These are phyloP conservation scores for Rhipidocladum racemiflorum DNA, from an alignment of 176 grass and related monocot species.

Conservation along the genomic window DNA sequence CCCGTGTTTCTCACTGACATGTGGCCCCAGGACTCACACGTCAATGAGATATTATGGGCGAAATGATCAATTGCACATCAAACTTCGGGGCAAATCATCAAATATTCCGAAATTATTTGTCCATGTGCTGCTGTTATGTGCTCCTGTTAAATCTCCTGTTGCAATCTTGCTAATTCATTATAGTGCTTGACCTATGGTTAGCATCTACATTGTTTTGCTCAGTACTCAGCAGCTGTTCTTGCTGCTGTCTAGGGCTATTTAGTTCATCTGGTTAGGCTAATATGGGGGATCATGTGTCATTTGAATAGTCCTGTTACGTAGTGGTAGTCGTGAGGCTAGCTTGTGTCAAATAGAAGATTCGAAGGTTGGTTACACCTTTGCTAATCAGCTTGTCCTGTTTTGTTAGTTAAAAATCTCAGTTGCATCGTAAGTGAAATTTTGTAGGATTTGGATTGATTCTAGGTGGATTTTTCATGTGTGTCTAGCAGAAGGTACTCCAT, in stretches of 20 bases:
- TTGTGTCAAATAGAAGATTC: neutral
- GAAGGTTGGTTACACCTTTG: neutral
- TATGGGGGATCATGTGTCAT: neutral
- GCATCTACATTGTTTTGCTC: neutral
- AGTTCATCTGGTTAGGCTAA: neutral
- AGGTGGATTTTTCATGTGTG: neutral
- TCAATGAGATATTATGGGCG: too few species aligned
- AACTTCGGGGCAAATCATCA: too few species aligned
- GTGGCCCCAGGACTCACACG: too few species aligned
- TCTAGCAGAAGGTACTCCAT: neutral
- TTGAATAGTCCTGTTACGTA: neutral
- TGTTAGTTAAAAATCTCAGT: neutral
- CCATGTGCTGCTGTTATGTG: slow-evolving; percentile 8
- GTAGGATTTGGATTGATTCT: slow-evolving; percentile 2
- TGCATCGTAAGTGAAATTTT: neutral
- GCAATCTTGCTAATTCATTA: neutral
- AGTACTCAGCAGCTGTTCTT: neutral
- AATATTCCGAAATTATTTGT: too few species aligned
- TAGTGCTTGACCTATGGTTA: slow-evolving; percentile 8
- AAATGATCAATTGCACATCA: too few species aligned
- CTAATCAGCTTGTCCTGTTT: neutral
- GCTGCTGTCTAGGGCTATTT: neutral
- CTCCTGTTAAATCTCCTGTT: neutral
- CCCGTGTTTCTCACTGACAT: too few species aligned
- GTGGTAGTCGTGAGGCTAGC: neutral